phyloP scores from a whole-genome alignment of 306 rosid species.

The Inga oerstediana region DNA sequence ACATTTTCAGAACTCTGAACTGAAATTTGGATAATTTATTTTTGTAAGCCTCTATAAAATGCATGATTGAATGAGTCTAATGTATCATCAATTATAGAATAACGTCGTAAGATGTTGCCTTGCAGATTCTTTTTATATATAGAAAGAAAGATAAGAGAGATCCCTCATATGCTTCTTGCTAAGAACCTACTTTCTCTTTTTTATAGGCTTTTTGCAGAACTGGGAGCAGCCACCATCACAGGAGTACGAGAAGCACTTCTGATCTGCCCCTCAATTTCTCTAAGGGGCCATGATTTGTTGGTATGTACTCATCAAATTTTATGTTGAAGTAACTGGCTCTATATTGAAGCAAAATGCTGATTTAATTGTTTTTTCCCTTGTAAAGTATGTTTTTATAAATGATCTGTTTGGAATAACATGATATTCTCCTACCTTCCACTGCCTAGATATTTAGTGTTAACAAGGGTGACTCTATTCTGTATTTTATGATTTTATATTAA shows the following conservation, averaged over 20 bases:
- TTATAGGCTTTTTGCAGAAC: conserved; percentile 63
- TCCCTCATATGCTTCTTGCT: neutral
- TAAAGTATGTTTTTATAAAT: conserved; percentile 25
- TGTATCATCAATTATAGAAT: neutral
- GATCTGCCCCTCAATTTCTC: conserved; percentile 39
- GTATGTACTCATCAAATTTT: conserved; percentile 45
- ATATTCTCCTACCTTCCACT: conserved; percentile 18
- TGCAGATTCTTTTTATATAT: neutral
- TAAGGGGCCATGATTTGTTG: conserved; percentile 36
- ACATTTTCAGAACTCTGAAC: neutral
- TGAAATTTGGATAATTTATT: neutral
- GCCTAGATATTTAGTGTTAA: neutral
- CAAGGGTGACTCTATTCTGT: neutral
- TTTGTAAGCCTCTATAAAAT: neutral
- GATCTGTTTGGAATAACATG: conserved; percentile 37
- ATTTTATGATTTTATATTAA: neutral
- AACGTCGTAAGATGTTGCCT: neutral
- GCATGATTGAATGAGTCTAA: neutral
- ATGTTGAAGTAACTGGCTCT: conserved; percentile 36
- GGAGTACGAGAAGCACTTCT: conserved; percentile 79
- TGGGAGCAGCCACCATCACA: conserved; percentile 89
- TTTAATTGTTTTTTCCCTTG: conserved; percentile 4
- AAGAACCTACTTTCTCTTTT: conserved; percentile 26
- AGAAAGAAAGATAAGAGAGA: neutral
- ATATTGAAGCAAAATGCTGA: conserved; percentile 38